Conservation (phyloP, 805 yeast genomes). For the Lachancea quebecensis region DNA sequence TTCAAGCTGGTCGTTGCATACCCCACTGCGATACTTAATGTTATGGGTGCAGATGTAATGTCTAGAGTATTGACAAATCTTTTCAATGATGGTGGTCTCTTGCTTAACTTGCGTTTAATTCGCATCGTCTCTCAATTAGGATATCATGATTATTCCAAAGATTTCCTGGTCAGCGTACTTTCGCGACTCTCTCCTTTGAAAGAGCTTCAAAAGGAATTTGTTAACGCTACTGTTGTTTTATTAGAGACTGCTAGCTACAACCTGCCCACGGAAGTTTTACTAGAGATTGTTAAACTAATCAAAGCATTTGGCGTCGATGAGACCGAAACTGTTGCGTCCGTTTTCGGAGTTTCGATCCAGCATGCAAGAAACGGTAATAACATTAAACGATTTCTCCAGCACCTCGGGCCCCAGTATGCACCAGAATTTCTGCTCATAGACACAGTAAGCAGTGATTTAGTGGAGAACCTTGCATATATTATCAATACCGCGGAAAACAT, state of each 20-base stretch:
- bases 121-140: neutral
- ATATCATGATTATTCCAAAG: neutral
- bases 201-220: neutral
- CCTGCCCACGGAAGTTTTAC: neutral
- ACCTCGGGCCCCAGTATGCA: neutral
- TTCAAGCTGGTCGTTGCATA: neutral
- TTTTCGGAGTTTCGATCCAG: neutral
- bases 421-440: neutral
- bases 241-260: neutral
- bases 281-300: neutral
- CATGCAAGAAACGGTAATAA: neutral
- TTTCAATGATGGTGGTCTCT: conserved; percentile 1
- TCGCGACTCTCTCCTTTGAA: neutral
- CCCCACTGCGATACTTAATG: neutral
- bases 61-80: neutral
- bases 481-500: conserved; percentile 3
- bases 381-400: neutral
- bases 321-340: neutral
- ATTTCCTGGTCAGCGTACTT: neutral
- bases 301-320: neutral
- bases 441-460: neutral
- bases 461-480: conserved; percentile 16
- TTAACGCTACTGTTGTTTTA: neutral
- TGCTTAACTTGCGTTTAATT: neutral
- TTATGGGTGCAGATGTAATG: neutral